Evolutionary conservation across 495 filamentous ascomycete genomes (phyloP).

Genomic region (Penicillium lagena): DNA sequence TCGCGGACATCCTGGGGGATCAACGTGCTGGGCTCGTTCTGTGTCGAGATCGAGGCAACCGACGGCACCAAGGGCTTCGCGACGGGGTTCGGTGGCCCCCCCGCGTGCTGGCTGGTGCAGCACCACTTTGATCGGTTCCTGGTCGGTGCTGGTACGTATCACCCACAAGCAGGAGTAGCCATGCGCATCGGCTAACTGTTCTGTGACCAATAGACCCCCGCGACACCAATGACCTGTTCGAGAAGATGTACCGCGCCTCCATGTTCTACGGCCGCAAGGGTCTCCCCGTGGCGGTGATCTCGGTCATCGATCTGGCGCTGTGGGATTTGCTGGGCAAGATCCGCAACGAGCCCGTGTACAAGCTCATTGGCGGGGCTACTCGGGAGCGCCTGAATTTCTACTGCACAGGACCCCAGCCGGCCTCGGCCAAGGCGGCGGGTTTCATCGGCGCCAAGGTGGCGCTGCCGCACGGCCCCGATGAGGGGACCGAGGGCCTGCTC

Average conservation of each 20-base stretch:
- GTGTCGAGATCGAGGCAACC: slow-evolving; percentile 80
- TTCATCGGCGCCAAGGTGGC: slow-evolving; percentile 88
- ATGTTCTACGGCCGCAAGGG: slow-evolving; percentile 97
- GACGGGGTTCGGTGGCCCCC: slow-evolving; percentile 88
- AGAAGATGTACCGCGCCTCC: slow-evolving; percentile 91
- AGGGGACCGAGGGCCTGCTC: slow-evolving; percentile 69
- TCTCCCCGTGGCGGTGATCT: slow-evolving; percentile 82
- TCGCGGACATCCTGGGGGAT: slow-evolving; percentile 92
- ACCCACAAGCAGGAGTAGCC: too few species aligned
- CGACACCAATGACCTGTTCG: slow-evolving; percentile 81
- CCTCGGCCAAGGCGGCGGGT: slow-evolving; percentile 69
- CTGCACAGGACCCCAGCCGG: slow-evolving; percentile 84
- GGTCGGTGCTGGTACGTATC: slow-evolving; percentile 58
- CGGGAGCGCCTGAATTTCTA: slow-evolving; percentile 79
- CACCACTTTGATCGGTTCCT: slow-evolving; percentile 90
- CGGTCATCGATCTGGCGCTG: slow-evolving; percentile 83
- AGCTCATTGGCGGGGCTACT: slow-evolving; percentile 83
- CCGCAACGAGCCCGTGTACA: slow-evolving; percentile 87
- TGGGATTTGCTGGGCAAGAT: slow-evolving; percentile 92
- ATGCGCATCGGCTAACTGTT: background rate
- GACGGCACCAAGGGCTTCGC: slow-evolving; percentile 90
- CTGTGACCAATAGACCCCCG: slow-evolving; percentile 55
- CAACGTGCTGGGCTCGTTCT: slow-evolving; percentile 90
- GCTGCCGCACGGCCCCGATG: slow-evolving; percentile 80
- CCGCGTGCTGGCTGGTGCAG: slow-evolving; percentile 86